A percentile compares a stretch with the other conserved stretches of the same genome.
Evolutionary conservation across 2,329 filamentous ascomycete genomes (phyloP).

Genomic region (Scorias spongiosa): DNA sequence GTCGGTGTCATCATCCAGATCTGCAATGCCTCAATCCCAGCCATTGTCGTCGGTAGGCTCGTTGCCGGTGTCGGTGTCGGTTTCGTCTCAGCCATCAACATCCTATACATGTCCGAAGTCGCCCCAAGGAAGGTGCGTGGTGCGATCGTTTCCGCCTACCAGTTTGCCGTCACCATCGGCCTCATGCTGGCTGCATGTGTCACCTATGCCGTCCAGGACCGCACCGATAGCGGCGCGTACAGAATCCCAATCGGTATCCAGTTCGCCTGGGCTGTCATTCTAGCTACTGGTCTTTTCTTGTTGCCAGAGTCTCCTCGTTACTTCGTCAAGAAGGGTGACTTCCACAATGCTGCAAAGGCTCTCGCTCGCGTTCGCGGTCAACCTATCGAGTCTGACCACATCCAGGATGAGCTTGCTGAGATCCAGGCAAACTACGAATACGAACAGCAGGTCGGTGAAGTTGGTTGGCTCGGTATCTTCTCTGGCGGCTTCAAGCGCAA

Average conservation of each 20-base stretch:
- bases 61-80: slow-evolving; percentile 62
- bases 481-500: slow-evolving; percentile 36
- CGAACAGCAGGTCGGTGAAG: slow-evolving; percentile 53
- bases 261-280: slow-evolving; percentile 65
- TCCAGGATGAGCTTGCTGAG: slow-evolving; percentile 67
- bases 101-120: slow-evolving; percentile 29
- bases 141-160: slow-evolving; percentile 64
- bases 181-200: slow-evolving; percentile 61
- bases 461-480: slow-evolving; percentile 45
- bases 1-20: slow-evolving; percentile 43
- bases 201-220: slow-evolving; percentile 54
- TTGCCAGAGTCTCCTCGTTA: slow-evolving; percentile 77
- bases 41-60: slow-evolving; percentile 57
- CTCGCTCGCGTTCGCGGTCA: slow-evolving; percentile 63
- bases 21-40: slow-evolving; percentile 41
- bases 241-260: slow-evolving; percentile 70
- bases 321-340: slow-evolving; percentile 62
- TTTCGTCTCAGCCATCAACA: slow-evolving; percentile 49
- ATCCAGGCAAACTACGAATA: slow-evolving; percentile 83
- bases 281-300: slow-evolving; percentile 54
- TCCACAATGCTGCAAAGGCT: slow-evolving; percentile 48
- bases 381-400: slow-evolving; percentile 53
- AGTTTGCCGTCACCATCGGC: slow-evolving; percentile 71
- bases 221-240: slow-evolving; percentile 50
- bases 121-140: slow-evolving; percentile 55